A percentile compares a stretch with the other conserved stretches of the same genome.
These are phyloP conservation scores for Candida boidinii DNA, from an alignment of 805 yeast genomes.

Conservation along the genomic window DNA sequence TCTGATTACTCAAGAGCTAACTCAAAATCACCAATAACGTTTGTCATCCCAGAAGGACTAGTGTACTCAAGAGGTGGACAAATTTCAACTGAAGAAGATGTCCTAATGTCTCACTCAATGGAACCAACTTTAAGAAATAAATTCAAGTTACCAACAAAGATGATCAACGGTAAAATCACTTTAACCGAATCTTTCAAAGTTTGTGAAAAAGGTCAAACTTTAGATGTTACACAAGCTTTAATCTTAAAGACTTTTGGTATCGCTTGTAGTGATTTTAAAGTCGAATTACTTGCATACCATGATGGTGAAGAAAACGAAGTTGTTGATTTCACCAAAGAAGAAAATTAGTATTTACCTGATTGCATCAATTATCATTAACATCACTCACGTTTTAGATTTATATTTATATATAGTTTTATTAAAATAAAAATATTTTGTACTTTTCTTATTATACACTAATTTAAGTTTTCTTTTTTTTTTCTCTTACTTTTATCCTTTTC, in stretches of 20 bases:
- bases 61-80: constrained; percentile 96
- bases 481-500: no score
- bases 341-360: no score
- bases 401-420: no score
- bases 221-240: constrained; percentile 87
- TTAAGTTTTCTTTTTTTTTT: no score
- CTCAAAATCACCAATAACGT: constrained; percentile 70
- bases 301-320: constrained; percentile 44
- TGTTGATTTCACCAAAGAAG: no score
- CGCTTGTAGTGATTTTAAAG: constrained; percentile 87
- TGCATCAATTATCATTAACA: no score
- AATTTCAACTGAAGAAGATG: constrained; percentile 82
- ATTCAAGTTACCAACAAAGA: constrained; percentile 84
- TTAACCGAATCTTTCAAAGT: constrained; percentile 72
- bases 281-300: constrained; percentile 69
- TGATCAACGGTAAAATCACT: constrained; percentile 80
- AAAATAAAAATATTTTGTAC: no score
- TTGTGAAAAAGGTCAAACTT: constrained; percentile 66
- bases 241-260: constrained; percentile 92
- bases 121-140: constrained; percentile 89
- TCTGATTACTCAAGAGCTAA: constrained; percentile 89
- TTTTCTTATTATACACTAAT: no score
- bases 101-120: constrained; percentile 92
- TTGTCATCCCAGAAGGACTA: constrained; percentile 82
- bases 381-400: no score